Base-by-base conservation (phyloP, 2,329 filamentous ascomycete species). In the Ilyonectria destructans region DNA sequence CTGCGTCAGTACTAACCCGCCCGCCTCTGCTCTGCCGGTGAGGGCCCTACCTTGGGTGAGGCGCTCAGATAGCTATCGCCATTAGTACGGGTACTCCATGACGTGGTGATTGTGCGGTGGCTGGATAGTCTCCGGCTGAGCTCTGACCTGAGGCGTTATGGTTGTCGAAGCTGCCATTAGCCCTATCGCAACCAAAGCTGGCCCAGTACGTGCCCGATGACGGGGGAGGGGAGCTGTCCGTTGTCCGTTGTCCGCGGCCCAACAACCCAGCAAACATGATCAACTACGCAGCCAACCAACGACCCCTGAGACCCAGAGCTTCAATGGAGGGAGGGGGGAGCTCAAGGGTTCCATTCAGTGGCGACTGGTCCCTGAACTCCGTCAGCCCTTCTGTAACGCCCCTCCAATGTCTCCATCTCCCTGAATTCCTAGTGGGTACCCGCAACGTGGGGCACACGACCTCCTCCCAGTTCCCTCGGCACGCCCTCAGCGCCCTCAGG, bases 361-460 rank as follows among this genome's bases (percentile, higher is more conserved):
- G 55, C 49, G 31, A 59, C 51, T 49, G 46, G 63, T 65, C 63
- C 63, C 63, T 65, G 57, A 37, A 48, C 26, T 31, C 40, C 45
- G 33, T 54, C 48, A 52, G 51, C 52, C 57, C 63, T 62, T 58
- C 58, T 56, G 58, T 56, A 48, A 54, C 63, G 26, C 37, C 64
- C 64, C 26, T 51, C 57, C 23, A 35, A 48, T 45, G 60, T 58
- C 58, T 59, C 61, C 67, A 49, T 67, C 67, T 68, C 59, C 65
- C 62, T 71, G 62, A 70, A 67, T 66, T 64, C 67, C 56, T 70
- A 68, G 69, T 49, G 64, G 65, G 62, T 61, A 59, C 52, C 67
- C 61, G 68, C 57, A 64, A 62, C 69, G 68, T 71, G 69, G 69
- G 69, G 68, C 69, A 71, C 59, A 68, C 62, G 67, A 67, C 69